phyloP scores from a whole-genome alignment of 169 alveolate species.

The Plasmodium adleri region DNA sequence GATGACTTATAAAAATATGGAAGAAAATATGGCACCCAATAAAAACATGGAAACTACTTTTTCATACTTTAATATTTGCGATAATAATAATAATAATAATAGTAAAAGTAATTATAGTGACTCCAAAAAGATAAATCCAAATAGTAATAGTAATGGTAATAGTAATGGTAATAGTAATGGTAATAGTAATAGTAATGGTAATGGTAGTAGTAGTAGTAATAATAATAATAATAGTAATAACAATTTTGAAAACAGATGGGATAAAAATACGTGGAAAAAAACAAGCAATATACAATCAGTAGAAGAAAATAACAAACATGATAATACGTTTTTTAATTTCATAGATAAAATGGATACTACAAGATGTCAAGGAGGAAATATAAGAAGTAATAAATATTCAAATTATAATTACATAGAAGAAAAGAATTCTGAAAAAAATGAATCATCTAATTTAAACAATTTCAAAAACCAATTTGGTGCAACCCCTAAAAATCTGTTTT shows the following conservation, averaged over 20 bases:
- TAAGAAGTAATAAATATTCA: constrained; percentile 2
- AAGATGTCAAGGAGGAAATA: background rate
- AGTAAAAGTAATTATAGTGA: constrained; percentile 5
- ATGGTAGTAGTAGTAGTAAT: too few relatives aligned
- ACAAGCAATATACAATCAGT: constrained; percentile 14
- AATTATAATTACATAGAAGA: constrained; percentile 13
- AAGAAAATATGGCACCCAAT: constrained; percentile 17
- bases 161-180: too few relatives aligned
- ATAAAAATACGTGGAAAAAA: constrained; percentile 12
- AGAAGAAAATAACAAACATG: constrained; percentile 24
- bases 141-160: too few relatives aligned
- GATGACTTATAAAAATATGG: background rate
- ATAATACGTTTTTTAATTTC: constrained; percentile 22
- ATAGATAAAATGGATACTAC: constrained; percentile 18
- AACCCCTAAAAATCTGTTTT: background rate
- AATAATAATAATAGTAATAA: background rate
- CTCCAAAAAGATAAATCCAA: background rate
- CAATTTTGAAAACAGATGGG: constrained; percentile 15
- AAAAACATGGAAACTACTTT: constrained; percentile 17
- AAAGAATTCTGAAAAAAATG: constrained; percentile 6
- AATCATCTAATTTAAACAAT: constrained; percentile 20
- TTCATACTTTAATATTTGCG: constrained; percentile 6
- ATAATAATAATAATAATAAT: constrained; percentile 1
- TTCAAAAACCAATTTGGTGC: constrained; percentile 23
- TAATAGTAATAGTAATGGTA: too few relatives aligned